Percentiles rank a stretch among this genome's conserved stretches.
Conservation (phyloP, 495 filamentous ascomycete species). For the Amorphotheca resinae region DNA sequence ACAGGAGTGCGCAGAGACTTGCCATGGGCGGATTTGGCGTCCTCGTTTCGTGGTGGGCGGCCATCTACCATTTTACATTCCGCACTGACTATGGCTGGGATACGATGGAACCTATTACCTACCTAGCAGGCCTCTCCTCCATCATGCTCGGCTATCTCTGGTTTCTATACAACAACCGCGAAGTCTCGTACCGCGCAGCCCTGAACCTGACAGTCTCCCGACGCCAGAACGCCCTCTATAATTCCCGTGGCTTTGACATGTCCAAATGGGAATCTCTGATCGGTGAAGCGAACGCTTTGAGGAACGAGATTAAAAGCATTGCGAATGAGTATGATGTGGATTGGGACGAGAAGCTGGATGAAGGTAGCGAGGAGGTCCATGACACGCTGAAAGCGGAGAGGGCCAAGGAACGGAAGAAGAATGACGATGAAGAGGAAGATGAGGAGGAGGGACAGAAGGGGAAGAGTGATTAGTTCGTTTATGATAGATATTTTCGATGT, state of each 20-base stretch:
- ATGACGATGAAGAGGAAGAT: conserved; percentile 26
- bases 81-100: conserved; percentile 77
- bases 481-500: conserved; percentile 20
- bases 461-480: conserved; percentile 20
- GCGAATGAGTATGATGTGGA: conserved; percentile 88
- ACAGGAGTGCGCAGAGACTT: conserved; percentile 61
- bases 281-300: conserved; percentile 67
- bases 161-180: conserved; percentile 88
- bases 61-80: conserved; percentile 66
- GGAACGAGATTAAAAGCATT: conserved; percentile 69
- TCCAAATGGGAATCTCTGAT: conserved; percentile 65
- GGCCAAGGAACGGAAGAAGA: conserved; percentile 28
- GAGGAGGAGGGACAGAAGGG: conserved; percentile 25
- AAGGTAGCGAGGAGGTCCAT: conserved; percentile 60
- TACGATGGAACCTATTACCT: conserved; percentile 83
- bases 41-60: conserved; percentile 65
- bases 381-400: conserved; percentile 55
- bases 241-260: conserved; percentile 59
- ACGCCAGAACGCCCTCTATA: conserved; percentile 67
- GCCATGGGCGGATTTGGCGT: conserved; percentile 66
- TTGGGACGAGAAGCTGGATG: conserved; percentile 76
- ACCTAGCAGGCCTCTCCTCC: conserved; percentile 68
- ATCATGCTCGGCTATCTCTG: conserved; percentile 85
- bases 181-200: conserved; percentile 73
- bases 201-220: conserved; percentile 74